These are phyloP conservation scores for Tubosaeta brunneosetosa DNA, from an alignment of 768 basidiomycete species.

Conservation along the genomic window DNA sequence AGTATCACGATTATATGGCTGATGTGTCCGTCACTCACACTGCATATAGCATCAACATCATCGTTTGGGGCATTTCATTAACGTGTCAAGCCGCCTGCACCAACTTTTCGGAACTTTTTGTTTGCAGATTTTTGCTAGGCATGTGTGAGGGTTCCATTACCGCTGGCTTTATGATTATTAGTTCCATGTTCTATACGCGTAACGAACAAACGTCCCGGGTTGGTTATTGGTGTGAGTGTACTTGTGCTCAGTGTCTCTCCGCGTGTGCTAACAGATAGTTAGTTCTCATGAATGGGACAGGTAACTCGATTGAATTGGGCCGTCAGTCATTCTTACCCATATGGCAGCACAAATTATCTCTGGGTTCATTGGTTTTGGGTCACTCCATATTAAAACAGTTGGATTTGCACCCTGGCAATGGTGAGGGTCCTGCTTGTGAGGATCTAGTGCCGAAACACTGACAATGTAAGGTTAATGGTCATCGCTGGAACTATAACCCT, in stretches of 20 bases:
- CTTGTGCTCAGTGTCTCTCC: background rate
- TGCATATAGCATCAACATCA: constrained; percentile 52
- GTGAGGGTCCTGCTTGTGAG: constrained; percentile 26
- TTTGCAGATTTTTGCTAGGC: constrained; percentile 60
- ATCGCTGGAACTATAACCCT: constrained; percentile 62
- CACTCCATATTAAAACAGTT: constrained; percentile 53
- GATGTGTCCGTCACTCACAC: background rate
- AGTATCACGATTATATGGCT: constrained; percentile 4
- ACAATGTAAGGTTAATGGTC: constrained; percentile 53
- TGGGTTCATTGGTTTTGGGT: constrained; percentile 65
- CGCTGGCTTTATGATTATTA: constrained; percentile 74
- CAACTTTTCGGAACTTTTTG: constrained; percentile 61
- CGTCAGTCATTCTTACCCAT: constrained; percentile 4
- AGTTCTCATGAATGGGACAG: constrained; percentile 77
- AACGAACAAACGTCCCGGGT: constrained; percentile 64
- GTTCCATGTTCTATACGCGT: constrained; percentile 74
- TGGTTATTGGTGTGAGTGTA: constrained; percentile 69
- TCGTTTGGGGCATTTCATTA: constrained; percentile 60
- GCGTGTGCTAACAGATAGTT: background rate
- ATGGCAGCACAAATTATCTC: constrained; percentile 60
- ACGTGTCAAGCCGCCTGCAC: constrained; percentile 65
- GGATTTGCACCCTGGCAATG: constrained; percentile 73
- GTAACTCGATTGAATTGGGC: constrained; percentile 25
- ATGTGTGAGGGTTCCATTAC: constrained; percentile 71
- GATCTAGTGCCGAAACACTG: background rate